phyloP scores from a whole-genome alignment of 2,329 filamentous ascomycete genomes.

The Scopulariopsis brevicaulis region DNA sequence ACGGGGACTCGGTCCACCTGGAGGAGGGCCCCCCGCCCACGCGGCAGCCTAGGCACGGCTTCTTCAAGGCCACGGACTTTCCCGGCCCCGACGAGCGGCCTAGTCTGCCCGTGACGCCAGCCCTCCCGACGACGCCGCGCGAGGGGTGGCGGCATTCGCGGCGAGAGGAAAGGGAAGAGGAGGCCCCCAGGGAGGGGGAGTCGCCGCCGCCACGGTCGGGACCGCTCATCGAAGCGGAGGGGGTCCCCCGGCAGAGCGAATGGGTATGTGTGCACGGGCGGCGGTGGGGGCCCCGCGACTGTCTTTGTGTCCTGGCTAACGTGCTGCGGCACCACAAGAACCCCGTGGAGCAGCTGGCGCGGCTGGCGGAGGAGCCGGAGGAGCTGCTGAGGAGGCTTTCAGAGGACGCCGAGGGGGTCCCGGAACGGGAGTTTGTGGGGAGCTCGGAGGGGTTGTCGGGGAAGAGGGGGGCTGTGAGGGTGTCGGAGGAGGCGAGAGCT shows the following conservation, averaged over 20 bases:
- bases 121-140: constrained; percentile 31
- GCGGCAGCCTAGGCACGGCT: constrained; percentile 9
- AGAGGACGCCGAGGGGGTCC: constrained; percentile 8
- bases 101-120: constrained; percentile 82
- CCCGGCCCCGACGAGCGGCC: constrained; percentile 72
- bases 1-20: constrained; percentile 13
- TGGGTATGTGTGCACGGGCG: constrained; percentile 74
- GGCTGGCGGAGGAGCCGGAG: constrained; percentile 52
- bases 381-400: background rate
- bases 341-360: constrained; percentile 57
- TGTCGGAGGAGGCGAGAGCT: background rate
- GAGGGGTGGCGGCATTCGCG: background rate
- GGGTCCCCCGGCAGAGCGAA: constrained; percentile 77
- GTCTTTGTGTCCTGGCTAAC: constrained; percentile 46
- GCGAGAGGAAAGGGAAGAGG: background rate
- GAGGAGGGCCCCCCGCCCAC: background rate
- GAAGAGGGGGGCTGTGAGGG: background rate
- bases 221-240: constrained; percentile 63
- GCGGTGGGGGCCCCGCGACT: constrained; percentile 36
- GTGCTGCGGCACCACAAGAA: constrained; percentile 45
- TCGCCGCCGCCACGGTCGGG: background rate
- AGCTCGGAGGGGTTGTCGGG: constrained; percentile 30
- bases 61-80: constrained; percentile 74
- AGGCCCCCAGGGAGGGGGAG: background rate
- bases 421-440: background rate